Evolutionary conservation across 306 rosid genomes (phyloP).

Genomic region (Sindora glabra): DNA sequence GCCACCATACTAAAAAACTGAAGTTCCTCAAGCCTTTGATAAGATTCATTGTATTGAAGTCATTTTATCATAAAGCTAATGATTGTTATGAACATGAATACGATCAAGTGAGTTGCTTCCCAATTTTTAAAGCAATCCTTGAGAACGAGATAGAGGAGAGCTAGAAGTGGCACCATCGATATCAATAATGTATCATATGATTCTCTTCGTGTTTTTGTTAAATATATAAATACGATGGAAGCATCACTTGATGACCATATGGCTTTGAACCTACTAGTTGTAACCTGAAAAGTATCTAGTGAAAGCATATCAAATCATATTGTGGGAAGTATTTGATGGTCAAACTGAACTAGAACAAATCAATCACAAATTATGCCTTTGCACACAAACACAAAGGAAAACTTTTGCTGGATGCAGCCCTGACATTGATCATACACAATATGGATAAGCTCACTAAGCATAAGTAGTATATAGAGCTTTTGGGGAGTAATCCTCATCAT

Average conservation of each 20-base stretch:
- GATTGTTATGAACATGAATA: not conserved
- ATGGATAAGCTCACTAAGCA: conserved; percentile 50
- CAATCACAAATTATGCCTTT: conserved; percentile 45
- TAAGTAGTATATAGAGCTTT: conserved; percentile 57
- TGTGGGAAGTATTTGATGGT: conserved; percentile 67
- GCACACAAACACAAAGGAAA: conserved; percentile 71
- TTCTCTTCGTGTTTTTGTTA: conserved; percentile 67
- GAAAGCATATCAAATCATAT: conserved; percentile 57
- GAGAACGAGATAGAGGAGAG: conserved; percentile 83
- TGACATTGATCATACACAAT: conserved; percentile 52
- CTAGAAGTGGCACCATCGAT: conserved; percentile 68
- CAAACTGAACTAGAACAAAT: conserved; percentile 57
- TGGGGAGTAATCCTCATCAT: conserved; percentile 63
- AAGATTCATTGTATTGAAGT: not conserved
- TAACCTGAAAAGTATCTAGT: conserved; percentile 80
- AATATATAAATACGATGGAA: conserved; percentile 68
- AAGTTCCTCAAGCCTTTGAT: too few species aligned
- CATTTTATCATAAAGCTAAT: conserved; percentile 1
- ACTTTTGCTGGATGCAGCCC: conserved; percentile 48
- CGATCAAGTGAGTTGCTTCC: conserved; percentile 64
- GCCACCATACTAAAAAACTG: not conserved
- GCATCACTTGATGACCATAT: conserved; percentile 59
- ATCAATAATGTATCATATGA: conserved; percentile 60
- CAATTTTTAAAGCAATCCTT: conserved; percentile 78
- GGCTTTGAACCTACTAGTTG: conserved; percentile 57